Evolutionary conservation across 805 yeast genomes (phyloP).

Genomic region (Candida odintsovae): DNA sequence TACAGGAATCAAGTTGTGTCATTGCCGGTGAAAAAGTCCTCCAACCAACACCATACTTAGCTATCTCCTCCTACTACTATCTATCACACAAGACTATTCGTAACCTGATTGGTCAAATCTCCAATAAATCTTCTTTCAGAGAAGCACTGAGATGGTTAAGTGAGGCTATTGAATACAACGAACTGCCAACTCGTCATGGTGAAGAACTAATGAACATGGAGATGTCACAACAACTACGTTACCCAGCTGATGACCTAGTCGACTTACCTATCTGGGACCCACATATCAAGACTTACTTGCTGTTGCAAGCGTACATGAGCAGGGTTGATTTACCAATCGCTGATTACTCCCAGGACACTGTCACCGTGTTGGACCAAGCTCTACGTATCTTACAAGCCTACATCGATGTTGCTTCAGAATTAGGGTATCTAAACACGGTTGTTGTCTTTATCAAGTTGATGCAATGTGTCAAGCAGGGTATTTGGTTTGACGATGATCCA

Average conservation of each 20-base stretch:
- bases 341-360: conserved; percentile 90
- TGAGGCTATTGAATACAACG: conserved; percentile 84
- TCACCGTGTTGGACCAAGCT: conserved; percentile 89
- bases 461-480: conserved; percentile 85
- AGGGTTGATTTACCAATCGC: conserved; percentile 86
- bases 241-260: conserved; percentile 67
- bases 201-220: conserved; percentile 82
- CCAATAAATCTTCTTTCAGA: conserved; percentile 42
- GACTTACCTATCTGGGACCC: conserved; percentile 70
- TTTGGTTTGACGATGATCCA: conserved; percentile 80
- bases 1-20: conserved; percentile 71
- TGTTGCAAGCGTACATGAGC: conserved; percentile 87
- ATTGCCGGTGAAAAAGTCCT: conserved; percentile 38
- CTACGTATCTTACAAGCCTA: conserved; percentile 90
- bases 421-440: conserved; percentile 64
- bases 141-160: conserved; percentile 88
- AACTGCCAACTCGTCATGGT: conserved; percentile 58
- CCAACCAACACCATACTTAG: conserved; percentile 72
- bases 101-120: conserved; percentile 50
- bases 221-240: conserved; percentile 54
- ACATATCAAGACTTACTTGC: conserved; percentile 74
- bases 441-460: conserved; percentile 58
- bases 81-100: conserved; percentile 87
- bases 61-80: conserved; percentile 87
- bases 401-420: conserved; percentile 83